Evolutionary conservation across 352 stramenopile genomes (phyloP), one percentile per base, ranked within the genome.

Genomic region (Pythium graminicola): DNA sequence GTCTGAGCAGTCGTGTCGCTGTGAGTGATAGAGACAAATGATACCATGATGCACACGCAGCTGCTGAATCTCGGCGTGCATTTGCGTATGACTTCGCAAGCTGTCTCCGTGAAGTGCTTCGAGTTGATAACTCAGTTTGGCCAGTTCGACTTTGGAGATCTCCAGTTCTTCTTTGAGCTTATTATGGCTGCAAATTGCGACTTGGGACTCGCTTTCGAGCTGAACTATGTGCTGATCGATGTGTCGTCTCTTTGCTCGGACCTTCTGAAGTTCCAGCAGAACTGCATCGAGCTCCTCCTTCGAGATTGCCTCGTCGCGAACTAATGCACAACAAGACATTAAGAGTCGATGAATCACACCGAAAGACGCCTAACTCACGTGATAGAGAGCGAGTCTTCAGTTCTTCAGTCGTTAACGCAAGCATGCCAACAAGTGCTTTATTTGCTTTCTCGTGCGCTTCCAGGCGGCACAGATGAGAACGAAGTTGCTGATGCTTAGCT

Each of bases 201-300:
- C 31, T 36, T 58, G 19, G 62, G 31, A 14, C 52, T 50, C 10
- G 70, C 32, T 16, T 74, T 55, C 67, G 8, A 85, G 52, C 32
- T 67, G 52, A 2, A 23, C 29, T 10, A 53, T 42, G 41, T 69
- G 65, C 17, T 67, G 35, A 20, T 53, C 24, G 10, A 81, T 70
- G 39, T 73, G 67, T 54, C 52, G 54, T 47, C 67, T 65, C 45
- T 85, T 84, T 10, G 58, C 64, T 50, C 59, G 57, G 16, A 83
- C 50, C 36, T 82, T 79, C 28, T 76, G 65, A 14, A 71, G 54
- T 26, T 68, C 57, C 16, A 59, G 22, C n/a, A 50, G 49, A 22
- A 64, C 52, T 26, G 54, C 35, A 26, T 65, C 64, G 10, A 67
- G 43, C 6, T 64, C 39, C 31, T 39, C 36, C 6, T 62, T 54